Percentiles rank a stretch among this genome's conserved stretches.
Conservation (phyloP, 169 alveolate genomes). For the Theileria luwenshuni region DNA sequence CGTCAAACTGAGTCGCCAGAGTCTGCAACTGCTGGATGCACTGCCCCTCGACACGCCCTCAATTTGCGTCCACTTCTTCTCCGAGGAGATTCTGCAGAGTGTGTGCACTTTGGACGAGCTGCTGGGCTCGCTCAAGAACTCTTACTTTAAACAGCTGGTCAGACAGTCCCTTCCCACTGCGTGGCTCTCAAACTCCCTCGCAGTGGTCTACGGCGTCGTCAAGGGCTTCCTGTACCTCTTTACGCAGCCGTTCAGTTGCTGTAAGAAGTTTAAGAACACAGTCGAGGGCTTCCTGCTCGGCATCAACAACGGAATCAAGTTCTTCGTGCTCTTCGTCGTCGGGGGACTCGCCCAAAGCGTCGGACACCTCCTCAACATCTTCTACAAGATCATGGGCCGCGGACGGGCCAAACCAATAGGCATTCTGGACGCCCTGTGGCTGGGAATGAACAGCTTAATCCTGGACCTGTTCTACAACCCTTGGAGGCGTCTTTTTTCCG, state of each 20-base stretch:
- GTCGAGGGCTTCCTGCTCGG: slow-evolving; percentile 88
- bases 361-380: slow-evolving; percentile 82
- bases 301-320: slow-evolving; percentile 83
- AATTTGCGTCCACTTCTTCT: slow-evolving; percentile 82
- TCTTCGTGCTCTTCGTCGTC: slow-evolving; percentile 79
- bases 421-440: slow-evolving; percentile 87
- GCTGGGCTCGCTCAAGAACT: slow-evolving; percentile 75
- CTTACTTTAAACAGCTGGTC: slow-evolving; percentile 85
- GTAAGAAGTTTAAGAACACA: slow-evolving; percentile 68
- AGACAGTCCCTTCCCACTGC: slow-evolving; percentile 89
- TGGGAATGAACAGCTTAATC: slow-evolving; percentile 84
- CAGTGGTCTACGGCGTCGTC: slow-evolving; percentile 81
- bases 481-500: slow-evolving; percentile 80
- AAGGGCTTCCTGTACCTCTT: slow-evolving; percentile 80
- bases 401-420: slow-evolving; percentile 86
- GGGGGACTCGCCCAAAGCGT: slow-evolving; percentile 89
- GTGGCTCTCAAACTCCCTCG: slow-evolving; percentile 86
- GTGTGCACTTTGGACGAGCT: slow-evolving; percentile 85
- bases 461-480: slow-evolving; percentile 86
- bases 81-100: slow-evolving; percentile 76
- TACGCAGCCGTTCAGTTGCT: slow-evolving; percentile 78
- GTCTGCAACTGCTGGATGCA: slow-evolving; percentile 85
- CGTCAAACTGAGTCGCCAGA: slow-evolving; percentile 79
- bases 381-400: slow-evolving; percentile 88
- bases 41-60: slow-evolving; percentile 91